phyloP scores from a whole-genome alignment of 768 basidiomycete genomes.

The Cystofilobasidium macerans region DNA sequence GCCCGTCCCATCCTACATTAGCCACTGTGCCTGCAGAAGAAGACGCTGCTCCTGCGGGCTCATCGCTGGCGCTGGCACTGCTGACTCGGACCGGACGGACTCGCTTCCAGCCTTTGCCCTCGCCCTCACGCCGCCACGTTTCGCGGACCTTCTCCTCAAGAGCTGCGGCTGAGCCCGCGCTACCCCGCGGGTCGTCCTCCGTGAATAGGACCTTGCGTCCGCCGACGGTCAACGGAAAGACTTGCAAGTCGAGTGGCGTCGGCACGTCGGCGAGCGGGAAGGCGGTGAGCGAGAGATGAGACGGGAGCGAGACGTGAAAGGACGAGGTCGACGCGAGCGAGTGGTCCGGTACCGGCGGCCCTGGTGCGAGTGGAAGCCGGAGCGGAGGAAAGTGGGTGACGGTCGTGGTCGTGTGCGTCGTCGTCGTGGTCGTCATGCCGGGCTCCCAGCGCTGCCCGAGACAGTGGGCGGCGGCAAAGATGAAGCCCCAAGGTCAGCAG shows the following conservation, averaged over 20 bases:
- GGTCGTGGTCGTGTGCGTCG: conserved; percentile 21
- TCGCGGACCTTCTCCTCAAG: conserved; percentile 10
- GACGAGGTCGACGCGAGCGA: conserved; percentile 4
- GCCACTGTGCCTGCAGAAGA: too few relatives aligned
- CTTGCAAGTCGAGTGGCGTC: conserved; percentile 21
- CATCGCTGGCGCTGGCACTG: too few relatives aligned
- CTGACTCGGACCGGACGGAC: neutral
- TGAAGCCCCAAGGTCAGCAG: neutral
- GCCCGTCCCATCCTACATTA: neutral
- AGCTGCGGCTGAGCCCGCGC: neutral
- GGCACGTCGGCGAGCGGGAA: conserved; percentile 21
- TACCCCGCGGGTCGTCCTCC: conserved; percentile 7
- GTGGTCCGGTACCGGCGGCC: neutral
- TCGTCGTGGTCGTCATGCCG: conserved; percentile 25
- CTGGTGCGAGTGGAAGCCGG: conserved; percentile 17
- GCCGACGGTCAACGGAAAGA: conserved; percentile 17
- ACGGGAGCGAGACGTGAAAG: conserved; percentile 13
- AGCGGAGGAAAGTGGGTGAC: conserved; percentile 24
- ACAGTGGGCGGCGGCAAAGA: neutral
- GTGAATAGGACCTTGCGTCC: conserved; percentile 22
- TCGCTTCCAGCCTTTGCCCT: conserved; percentile 15
- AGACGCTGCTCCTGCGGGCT: too few relatives aligned
- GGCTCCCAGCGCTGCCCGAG: conserved; percentile 21
- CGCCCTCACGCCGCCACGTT: neutral
- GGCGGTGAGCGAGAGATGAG: conserved; percentile 15